These are phyloP conservation scores for Skeletonema marinoi DNA, from an alignment of 108 stramenopile genomes.

Conservation along the genomic window DNA sequence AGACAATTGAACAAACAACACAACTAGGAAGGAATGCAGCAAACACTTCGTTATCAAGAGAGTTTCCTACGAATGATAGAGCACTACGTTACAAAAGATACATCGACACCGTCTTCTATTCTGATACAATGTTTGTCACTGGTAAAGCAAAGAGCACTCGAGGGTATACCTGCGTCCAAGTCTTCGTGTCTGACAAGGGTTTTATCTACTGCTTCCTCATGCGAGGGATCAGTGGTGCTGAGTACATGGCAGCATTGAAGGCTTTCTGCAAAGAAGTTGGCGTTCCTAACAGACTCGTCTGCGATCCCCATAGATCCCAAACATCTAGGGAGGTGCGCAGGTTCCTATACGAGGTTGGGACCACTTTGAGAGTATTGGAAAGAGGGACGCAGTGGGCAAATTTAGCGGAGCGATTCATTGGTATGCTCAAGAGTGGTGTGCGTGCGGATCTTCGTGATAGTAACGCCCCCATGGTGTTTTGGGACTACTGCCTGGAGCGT, in stretches of 20 bases:
- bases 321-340: neutral
- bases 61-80: slow-evolving; percentile 33
- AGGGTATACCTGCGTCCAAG: slow-evolving; percentile 17
- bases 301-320: slow-evolving; percentile 27
- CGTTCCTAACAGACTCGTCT: slow-evolving; percentile 34
- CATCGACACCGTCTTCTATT: slow-evolving; percentile 24
- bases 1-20: slow-evolving; percentile 23
- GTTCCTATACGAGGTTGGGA: slow-evolving; percentile 32
- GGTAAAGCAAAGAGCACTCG: slow-evolving; percentile 27
- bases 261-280: slow-evolving; percentile 48
- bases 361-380: slow-evolving; percentile 29
- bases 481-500: no score
- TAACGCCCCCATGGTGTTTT: slow-evolving; percentile 1
- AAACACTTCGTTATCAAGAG: slow-evolving; percentile 11
- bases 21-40: slow-evolving; percentile 7
- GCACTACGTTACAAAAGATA: slow-evolving; percentile 26
- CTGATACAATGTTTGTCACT: slow-evolving; percentile 41
- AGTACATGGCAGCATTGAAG: slow-evolving; percentile 28
- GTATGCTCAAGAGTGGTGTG: slow-evolving; percentile 38
- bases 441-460: slow-evolving; percentile 36
- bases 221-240: neutral
- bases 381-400: slow-evolving; percentile 42
- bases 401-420: slow-evolving; percentile 46
- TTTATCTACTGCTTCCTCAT: slow-evolving; percentile 27
- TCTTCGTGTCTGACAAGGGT: slow-evolving; percentile 39